A percentile compares a stretch with the other conserved stretches of the same genome.
Evolutionary conservation across 352 stramenopile genomes (phyloP).

Genomic region (Thraustochytrium sp.): DNA sequence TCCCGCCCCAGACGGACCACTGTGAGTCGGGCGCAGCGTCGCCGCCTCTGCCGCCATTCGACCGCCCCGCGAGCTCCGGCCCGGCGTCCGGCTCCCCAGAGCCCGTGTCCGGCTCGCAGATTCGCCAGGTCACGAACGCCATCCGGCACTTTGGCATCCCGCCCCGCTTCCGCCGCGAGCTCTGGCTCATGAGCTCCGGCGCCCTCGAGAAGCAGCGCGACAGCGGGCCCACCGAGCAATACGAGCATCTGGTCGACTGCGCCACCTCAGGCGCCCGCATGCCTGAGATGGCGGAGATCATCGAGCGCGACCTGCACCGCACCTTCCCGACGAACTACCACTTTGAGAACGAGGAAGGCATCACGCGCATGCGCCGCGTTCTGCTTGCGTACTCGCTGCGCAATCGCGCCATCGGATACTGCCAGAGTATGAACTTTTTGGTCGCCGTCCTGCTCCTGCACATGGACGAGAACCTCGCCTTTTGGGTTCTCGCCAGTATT

Average conservation of each 20-base stretch:
- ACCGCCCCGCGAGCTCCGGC: no score
- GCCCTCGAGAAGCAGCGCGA: conserved; percentile 8
- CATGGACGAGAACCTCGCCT: conserved; percentile 73
- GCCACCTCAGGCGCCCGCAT: neutral
- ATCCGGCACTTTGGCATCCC: conserved; percentile 22
- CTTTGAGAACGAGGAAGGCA: conserved; percentile 53
- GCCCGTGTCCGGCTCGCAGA: neutral
- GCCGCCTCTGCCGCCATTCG: no score
- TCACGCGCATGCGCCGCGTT: conserved; percentile 58
- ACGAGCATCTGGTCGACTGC: conserved; percentile 17
- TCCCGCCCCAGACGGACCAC: no score
- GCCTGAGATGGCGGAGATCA: conserved; percentile 29
- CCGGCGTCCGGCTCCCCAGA: neutral
- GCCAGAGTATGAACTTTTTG: conserved; percentile 71
- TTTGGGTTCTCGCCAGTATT: conserved; percentile 75
- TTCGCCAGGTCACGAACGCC: neutral
- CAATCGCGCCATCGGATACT: conserved; percentile 61
- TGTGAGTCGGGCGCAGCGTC: no score
- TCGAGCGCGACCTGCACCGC: conserved; percentile 62
- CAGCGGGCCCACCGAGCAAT: neutral
- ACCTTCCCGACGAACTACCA: conserved; percentile 58
- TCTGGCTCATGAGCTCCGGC: conserved; percentile 29
- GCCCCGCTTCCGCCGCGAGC: neutral
- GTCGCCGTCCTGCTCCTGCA: conserved; percentile 71
- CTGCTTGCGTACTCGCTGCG: conserved; percentile 60